These are phyloP conservation scores for Cenococcum geophilum DNA, from an alignment of 495 filamentous ascomycete genomes.

Conservation along the genomic window DNA sequence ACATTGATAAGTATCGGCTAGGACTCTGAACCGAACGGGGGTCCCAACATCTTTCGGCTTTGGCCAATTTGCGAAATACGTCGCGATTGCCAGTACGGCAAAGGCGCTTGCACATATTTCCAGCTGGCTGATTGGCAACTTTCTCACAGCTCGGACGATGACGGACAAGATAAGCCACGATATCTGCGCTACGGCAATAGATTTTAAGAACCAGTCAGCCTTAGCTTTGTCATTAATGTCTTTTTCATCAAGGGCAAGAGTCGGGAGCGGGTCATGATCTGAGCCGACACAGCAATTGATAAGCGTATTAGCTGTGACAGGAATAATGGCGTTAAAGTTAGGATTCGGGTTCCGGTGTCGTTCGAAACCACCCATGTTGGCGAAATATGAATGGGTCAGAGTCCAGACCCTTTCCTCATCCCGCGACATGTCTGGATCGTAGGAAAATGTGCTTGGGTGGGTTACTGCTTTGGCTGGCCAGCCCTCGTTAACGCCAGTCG, in stretches of 20 bases:
- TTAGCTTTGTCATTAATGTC: constrained; percentile 17
- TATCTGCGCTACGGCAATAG: constrained; percentile 7
- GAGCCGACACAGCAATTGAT: background rate
- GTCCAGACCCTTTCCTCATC: constrained; percentile 1
- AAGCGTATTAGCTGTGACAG: background rate
- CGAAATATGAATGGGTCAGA: constrained; percentile 11
- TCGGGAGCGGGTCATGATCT: background rate
- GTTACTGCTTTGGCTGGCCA: background rate
- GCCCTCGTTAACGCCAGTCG: too few species aligned
- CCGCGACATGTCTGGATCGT: background rate
- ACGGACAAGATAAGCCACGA: constrained; percentile 4
- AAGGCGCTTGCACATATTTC: constrained; percentile 17
- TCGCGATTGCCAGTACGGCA: constrained; percentile 6
- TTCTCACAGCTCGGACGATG: background rate
- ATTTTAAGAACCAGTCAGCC: constrained; percentile 6
- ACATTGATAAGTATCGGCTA: background rate
- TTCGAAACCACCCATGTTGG: constrained; percentile 16
- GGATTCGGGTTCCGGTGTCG: background rate
- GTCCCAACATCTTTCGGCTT: constrained; percentile 11
- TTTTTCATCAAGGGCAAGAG: background rate
- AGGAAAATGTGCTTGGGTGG: background rate
- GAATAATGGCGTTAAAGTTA: background rate
- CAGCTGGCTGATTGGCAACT: constrained; percentile 12
- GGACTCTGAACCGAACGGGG: background rate
- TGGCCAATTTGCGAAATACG: constrained; percentile 1